Evolutionary conservation across 805 yeast species (phyloP).

Genomic region (Saccharomyces cerevisiae): DNA sequence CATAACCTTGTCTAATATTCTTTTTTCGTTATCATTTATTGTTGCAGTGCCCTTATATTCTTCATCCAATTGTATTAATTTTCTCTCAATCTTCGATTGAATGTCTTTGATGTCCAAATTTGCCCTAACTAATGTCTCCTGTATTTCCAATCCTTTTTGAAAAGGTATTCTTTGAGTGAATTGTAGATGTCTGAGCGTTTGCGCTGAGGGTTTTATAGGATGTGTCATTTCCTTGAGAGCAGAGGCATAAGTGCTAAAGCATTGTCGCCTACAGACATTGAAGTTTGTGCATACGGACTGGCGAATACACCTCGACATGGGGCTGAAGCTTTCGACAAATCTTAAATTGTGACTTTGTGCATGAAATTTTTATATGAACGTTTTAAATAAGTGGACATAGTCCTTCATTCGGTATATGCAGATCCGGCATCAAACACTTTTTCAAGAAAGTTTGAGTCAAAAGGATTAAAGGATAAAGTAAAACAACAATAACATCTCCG

Average conservation of each 20-base stretch:
- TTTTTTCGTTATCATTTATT: constrained; percentile 41
- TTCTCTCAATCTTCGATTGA: constrained; percentile 39
- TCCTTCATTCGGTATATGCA: background rate
- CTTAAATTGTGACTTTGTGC: background rate
- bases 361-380: background rate
- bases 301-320: background rate
- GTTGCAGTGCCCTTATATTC: constrained; percentile 31
- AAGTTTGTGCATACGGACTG: background rate
- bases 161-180: constrained; percentile 35
- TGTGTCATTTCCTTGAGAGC: constrained; percentile 10
- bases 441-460: background rate
- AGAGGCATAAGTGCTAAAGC: constrained; percentile 2
- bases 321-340: background rate
- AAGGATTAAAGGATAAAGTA: background rate
- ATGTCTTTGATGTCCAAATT: constrained; percentile 49
- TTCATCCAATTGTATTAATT: constrained; percentile 32
- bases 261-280: background rate
- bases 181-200: constrained; percentile 37
- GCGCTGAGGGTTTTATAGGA: constrained; percentile 31
- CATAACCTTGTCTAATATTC: constrained; percentile 37
- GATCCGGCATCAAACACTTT: background rate
- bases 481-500: background rate
- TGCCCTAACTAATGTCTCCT: constrained; percentile 47
- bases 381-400: background rate
- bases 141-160: constrained; percentile 46